phyloP scores from a whole-genome alignment of 1,284 basidiomycete genomes.

The Ustilago hordei region DNA sequence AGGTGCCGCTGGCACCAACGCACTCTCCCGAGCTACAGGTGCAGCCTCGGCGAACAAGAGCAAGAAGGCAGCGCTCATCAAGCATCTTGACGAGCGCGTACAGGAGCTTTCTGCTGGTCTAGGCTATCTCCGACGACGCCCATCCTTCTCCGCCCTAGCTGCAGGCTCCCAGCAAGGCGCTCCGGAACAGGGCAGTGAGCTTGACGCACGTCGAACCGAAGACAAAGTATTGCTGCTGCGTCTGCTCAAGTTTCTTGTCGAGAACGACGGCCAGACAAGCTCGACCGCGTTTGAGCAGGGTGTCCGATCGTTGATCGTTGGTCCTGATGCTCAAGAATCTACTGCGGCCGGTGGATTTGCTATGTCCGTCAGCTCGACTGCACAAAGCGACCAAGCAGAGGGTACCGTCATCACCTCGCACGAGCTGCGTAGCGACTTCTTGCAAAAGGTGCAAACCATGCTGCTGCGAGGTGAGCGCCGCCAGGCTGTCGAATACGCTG shows the following conservation, averaged over 20 bases:
- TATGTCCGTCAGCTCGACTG: constrained; percentile 28
- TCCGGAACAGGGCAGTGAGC: constrained; percentile 25
- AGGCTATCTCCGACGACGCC: constrained; percentile 59
- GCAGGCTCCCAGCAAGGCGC: constrained; percentile 17
- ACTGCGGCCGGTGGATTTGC: constrained; percentile 19
- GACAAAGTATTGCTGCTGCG: constrained; percentile 64
- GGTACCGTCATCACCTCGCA: constrained; percentile 54
- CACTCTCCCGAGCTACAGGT: constrained; percentile 56
- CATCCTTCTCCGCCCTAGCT: constrained; percentile 36
- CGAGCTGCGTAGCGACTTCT: constrained; percentile 53
- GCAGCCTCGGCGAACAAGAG: constrained; percentile 39
- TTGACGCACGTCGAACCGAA: constrained; percentile 59
- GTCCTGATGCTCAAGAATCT: constrained; percentile 19
- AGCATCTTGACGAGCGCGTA: constrained; percentile 61
- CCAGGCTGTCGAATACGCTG: constrained; percentile 87
- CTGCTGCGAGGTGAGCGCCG: constrained; percentile 79
- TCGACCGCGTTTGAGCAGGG: constrained; percentile 50
- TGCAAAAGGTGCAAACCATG: constrained; percentile 62
- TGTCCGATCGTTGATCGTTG: constrained; percentile 39
- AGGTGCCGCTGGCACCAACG: constrained; percentile 41
- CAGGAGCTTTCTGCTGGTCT: constrained; percentile 60
- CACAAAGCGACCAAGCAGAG: constrained; percentile 10
- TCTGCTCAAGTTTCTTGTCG: constrained; percentile 60
- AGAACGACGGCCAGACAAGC: constrained; percentile 62
- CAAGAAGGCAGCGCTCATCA: constrained; percentile 62